Evolutionary conservation across 129 eudicot species (phyloP).

Genomic region (Smallanthus sonchifolius): DNA sequence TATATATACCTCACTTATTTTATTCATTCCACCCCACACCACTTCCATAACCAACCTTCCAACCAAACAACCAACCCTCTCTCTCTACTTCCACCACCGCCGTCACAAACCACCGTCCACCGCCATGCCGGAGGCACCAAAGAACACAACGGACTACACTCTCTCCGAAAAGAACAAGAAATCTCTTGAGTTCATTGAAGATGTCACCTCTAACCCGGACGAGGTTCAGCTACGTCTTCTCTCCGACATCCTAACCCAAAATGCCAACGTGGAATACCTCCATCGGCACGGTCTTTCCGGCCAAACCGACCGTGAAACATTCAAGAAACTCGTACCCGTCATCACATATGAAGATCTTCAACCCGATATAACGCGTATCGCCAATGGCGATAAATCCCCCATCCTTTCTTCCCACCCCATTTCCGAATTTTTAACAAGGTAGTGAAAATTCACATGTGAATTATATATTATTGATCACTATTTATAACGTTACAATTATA

Average conservation of each 20-base stretch:
- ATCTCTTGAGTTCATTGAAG: conserved; percentile 61
- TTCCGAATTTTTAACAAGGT: conserved; percentile 85
- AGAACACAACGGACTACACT: conserved; percentile 9
- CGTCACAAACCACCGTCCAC: neutral
- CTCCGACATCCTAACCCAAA: conserved; percentile 58
- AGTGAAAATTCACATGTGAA: neutral
- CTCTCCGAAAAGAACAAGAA: conserved; percentile 49
- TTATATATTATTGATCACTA: too few relatives aligned
- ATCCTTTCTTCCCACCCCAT: conserved; percentile 77
- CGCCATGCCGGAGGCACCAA: conserved; percentile 75
- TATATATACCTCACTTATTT: conserved; percentile 35
- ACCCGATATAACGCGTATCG: conserved; percentile 65
- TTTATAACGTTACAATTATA: too few relatives aligned
- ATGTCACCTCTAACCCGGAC: conserved; percentile 61
- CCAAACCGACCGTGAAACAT: conserved; percentile 51
- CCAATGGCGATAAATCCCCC: conserved; percentile 69
- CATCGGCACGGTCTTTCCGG: conserved; percentile 49
- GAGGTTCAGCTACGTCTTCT: conserved; percentile 54
- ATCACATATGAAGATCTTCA: conserved; percentile 64
- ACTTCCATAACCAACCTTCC: neutral
- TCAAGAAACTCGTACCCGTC: conserved; percentile 70
- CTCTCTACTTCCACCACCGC: neutral
- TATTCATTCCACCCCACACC: conserved; percentile 32
- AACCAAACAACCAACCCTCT: neutral
- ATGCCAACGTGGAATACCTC: conserved; percentile 66